These are phyloP conservation scores for Globisporangium acanthophoron DNA, from an alignment of 352 stramenopile genomes.

Conservation along the genomic window DNA sequence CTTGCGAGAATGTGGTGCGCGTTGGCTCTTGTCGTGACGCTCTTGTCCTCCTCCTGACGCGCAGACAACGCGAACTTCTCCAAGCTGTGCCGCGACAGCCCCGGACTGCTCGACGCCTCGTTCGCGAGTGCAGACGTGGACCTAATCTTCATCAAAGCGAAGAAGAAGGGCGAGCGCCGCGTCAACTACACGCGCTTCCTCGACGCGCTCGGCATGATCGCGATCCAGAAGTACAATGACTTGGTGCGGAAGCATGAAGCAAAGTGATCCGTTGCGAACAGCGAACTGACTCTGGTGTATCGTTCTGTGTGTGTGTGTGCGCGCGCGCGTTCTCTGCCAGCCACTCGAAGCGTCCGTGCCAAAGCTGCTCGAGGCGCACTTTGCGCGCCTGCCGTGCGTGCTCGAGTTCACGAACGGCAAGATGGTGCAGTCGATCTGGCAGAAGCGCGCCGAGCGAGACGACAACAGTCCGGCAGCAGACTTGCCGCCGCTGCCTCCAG, in stretches of 20 bases:
- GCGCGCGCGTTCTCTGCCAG: conserved; percentile 15
- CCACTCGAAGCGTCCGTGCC: conserved; percentile 54
- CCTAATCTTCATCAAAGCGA: conserved; percentile 83
- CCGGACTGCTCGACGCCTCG: conserved; percentile 39
- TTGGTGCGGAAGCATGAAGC: conserved; percentile 31
- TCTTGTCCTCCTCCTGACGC: too few species aligned
- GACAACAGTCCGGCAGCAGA: conserved; percentile 9
- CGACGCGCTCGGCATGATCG: conserved; percentile 81
- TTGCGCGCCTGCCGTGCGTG: conserved; percentile 58
- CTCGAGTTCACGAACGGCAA: conserved; percentile 57
- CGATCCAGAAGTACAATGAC: conserved; percentile 72
- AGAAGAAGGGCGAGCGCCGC: conserved; percentile 79
- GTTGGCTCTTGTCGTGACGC: too few species aligned
- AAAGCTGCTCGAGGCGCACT: conserved; percentile 56
- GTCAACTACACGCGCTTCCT: conserved; percentile 85
- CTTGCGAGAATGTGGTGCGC: too few species aligned
- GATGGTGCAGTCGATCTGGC: conserved; percentile 61
- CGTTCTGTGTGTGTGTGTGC: not conserved
- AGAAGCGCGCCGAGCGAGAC: conserved; percentile 43
- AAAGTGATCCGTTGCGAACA: too few species aligned
- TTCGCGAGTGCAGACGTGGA: conserved; percentile 81
- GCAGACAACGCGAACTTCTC: conserved; percentile 82
- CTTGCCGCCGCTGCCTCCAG: conserved; percentile 2
- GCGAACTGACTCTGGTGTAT: conserved; percentile 1
- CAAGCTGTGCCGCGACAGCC: conserved; percentile 80